Percentiles rank a stretch among this genome's conserved stretches.
phyloP scores from a whole-genome alignment of 2,329 filamentous ascomycete genomes.

The Zarea fungicola region DNA sequence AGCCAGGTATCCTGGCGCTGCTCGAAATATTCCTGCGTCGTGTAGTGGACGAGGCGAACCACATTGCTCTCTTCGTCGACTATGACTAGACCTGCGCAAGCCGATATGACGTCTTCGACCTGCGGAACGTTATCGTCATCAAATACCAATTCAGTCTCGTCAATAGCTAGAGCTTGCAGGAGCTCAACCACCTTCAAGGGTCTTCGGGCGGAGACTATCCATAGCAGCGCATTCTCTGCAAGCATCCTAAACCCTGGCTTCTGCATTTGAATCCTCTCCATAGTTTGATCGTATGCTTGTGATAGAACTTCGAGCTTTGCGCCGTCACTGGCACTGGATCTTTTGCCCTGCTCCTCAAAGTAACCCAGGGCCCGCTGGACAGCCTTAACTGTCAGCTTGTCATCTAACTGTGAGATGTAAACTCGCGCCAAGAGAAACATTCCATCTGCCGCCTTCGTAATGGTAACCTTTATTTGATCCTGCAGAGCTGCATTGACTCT shows the following conservation, averaged over 20 bases:
- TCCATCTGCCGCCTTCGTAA: neutral
- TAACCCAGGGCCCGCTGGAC: neutral
- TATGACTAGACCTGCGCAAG: conserved; percentile 36
- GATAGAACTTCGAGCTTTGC: conserved; percentile 22
- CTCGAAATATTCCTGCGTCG: conserved; percentile 38
- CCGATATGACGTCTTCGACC: conserved; percentile 27
- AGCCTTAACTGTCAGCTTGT: neutral
- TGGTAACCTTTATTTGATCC: neutral
- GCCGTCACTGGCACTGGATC: neutral
- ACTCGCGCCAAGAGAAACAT: conserved; percentile 6
- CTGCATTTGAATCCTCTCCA: conserved; percentile 36
- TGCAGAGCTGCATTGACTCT: neutral
- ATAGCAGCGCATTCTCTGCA: conserved; percentile 30
- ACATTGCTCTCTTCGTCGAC: conserved; percentile 31
- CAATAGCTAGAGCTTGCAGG: conserved; percentile 34
- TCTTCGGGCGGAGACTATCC: neutral
- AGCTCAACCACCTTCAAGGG: conserved; percentile 25
- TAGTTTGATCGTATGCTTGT: conserved; percentile 33
- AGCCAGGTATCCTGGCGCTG: conserved; percentile 12
- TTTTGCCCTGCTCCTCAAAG: neutral
- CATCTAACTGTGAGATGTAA: neutral
- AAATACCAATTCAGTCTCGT: conserved; percentile 21
- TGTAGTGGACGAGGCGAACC: conserved; percentile 38
- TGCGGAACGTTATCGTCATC: conserved; percentile 30
- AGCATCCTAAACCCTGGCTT: conserved; percentile 22